Evolutionary conservation across 1,284 basidiomycete species (phyloP), one percentile per base, ranked within the genome.

Genomic region (Rhodotorula glutinis): DNA sequence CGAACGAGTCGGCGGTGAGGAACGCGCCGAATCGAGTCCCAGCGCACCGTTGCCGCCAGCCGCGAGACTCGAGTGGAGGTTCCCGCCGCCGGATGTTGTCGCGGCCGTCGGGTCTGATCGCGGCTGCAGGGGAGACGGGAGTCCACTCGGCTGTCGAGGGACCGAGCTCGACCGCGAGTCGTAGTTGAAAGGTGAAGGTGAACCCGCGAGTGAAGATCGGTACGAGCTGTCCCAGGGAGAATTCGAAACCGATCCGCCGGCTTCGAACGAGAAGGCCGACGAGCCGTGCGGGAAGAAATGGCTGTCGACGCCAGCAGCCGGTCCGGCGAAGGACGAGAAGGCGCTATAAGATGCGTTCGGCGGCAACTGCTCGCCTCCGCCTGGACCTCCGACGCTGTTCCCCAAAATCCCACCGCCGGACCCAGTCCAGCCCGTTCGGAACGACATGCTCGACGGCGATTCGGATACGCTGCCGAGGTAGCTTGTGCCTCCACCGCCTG

Each of bases 201-300:
- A 63, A 21, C 43, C 55, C 8, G 54, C 30, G 4, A 43, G 29
- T 8, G 65, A 63, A 0, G 56, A 63, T 25, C 63, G 68, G 54
- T 65, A 63, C 33, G 62, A 66, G 25, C 53, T 53, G 46, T 66
- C 57, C 64, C 62, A 67, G 14, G 21, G 29, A 11, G 43, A 41
- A 19, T 21, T 21, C 19, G 19, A 57, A 29, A 49, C 51, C 2
- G 38, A 43, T 10, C 46, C 14, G 25, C 55, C 43, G 14, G 30
- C 53, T 30, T 71, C 72, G 67, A 71, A 73, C 9, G 72, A 73
- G 52, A 73, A 71, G 23, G 59, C 66, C 21, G 62, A 58, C 16
- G 60, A 57, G 23, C 66, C 62, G 9, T 66, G 56, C 23, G 62
- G 60, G 57, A 73, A 71, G 59, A 71, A 73, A 46, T 69, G 64